Evolutionary conservation across 139 green algal species (phyloP).

Genomic region (Closterium sp.): DNA sequence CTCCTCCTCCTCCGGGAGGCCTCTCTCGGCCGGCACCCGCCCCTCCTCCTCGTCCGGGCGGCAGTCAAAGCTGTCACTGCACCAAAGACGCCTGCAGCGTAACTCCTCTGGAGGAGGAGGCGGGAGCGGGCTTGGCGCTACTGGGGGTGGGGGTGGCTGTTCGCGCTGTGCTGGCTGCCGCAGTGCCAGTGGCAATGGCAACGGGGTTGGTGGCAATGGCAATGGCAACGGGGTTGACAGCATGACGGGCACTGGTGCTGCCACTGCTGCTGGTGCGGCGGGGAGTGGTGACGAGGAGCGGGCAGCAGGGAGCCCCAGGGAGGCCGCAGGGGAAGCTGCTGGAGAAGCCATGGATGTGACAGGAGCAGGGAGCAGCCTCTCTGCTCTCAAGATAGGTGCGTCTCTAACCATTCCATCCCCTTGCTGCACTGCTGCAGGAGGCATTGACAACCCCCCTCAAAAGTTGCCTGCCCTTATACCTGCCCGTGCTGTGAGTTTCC

Average conservation of each 20-base stretch:
- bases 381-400: not conserved
- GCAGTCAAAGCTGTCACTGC: not conserved
- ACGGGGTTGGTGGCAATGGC: too few relatives aligned
- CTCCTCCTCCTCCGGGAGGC: not conserved
- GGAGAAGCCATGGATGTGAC: not conserved
- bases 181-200: not conserved
- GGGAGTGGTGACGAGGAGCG: not conserved
- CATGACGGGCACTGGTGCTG: not conserved
- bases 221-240: not conserved
- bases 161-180: not conserved
- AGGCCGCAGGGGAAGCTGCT: not conserved
- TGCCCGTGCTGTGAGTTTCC: too few relatives aligned
- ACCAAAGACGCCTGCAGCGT: not conserved
- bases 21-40: not conserved
- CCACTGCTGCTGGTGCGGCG: not conserved
- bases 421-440: too few relatives aligned
- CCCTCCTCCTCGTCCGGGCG: not conserved
- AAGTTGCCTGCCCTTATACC: too few relatives aligned
- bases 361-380: not conserved
- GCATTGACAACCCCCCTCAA: too few relatives aligned
- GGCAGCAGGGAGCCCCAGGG: not conserved
- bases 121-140: too few relatives aligned
- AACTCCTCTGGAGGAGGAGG: not conserved
- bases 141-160: not conserved
- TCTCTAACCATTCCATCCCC: too few relatives aligned